Conservation (phyloP, 176 grass and related monocot species). For the Eragrostis nindensis region DNA sequence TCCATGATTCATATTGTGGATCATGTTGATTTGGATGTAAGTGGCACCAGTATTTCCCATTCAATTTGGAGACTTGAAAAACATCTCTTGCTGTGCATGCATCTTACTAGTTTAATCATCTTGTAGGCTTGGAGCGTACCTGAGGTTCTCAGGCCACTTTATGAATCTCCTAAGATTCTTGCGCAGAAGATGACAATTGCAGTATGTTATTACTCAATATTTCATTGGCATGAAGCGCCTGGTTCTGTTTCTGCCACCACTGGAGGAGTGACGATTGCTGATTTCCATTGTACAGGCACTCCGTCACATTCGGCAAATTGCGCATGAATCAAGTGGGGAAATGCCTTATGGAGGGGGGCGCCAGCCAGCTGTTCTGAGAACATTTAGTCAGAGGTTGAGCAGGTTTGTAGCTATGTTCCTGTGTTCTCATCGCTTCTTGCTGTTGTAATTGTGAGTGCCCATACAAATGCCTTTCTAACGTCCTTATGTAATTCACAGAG, state of each 20-base stretch:
- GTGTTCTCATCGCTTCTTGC: neutral
- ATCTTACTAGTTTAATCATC: conserved; percentile 12
- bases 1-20: conserved; percentile 99
- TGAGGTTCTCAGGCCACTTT: conserved; percentile 91
- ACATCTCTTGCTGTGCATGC: conserved; percentile 10
- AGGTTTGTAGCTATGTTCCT: conserved; percentile 53
- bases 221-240: neutral
- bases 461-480: neutral
- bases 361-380: conserved; percentile 83
- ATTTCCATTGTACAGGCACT: conserved; percentile 61
- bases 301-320: conserved; percentile 91
- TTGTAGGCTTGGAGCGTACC: conserved; percentile 95
- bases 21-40: conserved; percentile 98
- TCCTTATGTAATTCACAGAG: conserved; percentile 54
- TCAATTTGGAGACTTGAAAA: conserved; percentile 18
- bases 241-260: neutral
- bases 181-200: conserved; percentile 96
- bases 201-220: conserved; percentile 47
- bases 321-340: conserved; percentile 78
- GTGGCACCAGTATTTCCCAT: conserved; percentile 10
- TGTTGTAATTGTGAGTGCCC: neutral
- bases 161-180: conserved; percentile 94
- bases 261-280: conserved; percentile 6
- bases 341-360: conserved; percentile 76
- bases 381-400: conserved; percentile 95